A percentile compares a stretch with the other conserved stretches of the same genome.
Conservation (phyloP, 1,139 yeast species). For the Hansenula lynferdii region DNA sequence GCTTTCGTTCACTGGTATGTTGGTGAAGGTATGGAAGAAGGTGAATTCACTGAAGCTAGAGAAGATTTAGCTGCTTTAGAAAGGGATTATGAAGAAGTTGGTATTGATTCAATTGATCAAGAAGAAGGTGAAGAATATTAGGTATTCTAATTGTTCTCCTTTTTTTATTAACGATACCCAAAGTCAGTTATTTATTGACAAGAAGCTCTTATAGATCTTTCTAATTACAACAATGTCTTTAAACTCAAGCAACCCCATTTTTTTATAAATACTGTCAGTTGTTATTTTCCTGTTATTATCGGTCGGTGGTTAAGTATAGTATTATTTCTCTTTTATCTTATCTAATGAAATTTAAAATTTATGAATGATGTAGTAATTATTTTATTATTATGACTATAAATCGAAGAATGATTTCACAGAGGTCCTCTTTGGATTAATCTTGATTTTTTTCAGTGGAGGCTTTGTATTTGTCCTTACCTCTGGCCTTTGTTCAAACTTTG, state of each 20-base stretch:
- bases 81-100: conserved; percentile 96
- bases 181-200: background rate
- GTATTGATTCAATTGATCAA: conserved; percentile 81
- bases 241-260: too few species aligned
- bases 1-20: conserved; percentile 99
- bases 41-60: conserved; percentile 88
- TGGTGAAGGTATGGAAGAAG: conserved; percentile 96
- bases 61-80: conserved; percentile 96
- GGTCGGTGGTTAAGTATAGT: conserved; percentile 3
- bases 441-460: too few species aligned
- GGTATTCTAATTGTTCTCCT: background rate
- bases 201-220: too few species aligned
- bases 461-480: background rate
- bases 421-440: background rate
- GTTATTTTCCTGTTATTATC: conserved; percentile 1
- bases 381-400: background rate
- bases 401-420: conserved; percentile 10
- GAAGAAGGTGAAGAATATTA: conserved; percentile 66
- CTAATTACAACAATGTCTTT: too few species aligned
- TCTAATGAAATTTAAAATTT: background rate
- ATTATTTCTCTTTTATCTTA: background rate
- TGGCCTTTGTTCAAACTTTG: background rate
- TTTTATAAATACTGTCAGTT: conserved; percentile 1
- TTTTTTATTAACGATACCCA: conserved; percentile 5
- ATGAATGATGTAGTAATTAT: background rate